Evolutionary conservation across 495 filamentous ascomycete species (phyloP), one percentile per base, ranked within the genome.

Genomic region (Pyrenopolyporus hunteri): DNA sequence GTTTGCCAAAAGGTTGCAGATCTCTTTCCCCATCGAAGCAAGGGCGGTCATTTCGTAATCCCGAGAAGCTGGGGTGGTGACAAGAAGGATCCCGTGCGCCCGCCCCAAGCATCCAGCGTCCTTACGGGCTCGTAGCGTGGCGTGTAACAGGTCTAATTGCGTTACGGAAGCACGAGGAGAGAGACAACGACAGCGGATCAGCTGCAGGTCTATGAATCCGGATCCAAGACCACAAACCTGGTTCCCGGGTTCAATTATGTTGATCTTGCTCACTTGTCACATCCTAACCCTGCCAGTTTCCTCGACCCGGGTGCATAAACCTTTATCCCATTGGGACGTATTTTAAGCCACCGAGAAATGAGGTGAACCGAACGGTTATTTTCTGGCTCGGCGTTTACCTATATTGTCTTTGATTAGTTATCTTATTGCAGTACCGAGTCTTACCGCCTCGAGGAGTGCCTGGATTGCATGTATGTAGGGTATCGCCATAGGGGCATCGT

Each of bases 171-270:
- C 56, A 65, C 62, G 40, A 59, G n/a, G 19, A 49, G 35, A 59
- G 56, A 65, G 62, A 59, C 62, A 65, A 59, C 62, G 62, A 65
- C 62, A 65, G 62, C 62, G 62, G 62, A 59, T 59, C 37, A 59
- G 50, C 62, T 65, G 56, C 62, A 65, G 55, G 62, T 65, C 46
- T 59, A 65, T 65, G 62, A 65, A 65, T 65, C 62, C 62, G 62
- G 62, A 65, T 65, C 62, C 62, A 65, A 51, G 56, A 33, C 37
- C 31, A 22, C 62, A 59, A 56, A 65, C 62, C 62, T 49, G 62
- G 55, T 56, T 51, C 49, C 56, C 56, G 62, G 62, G 55, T 59
- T 43, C 54, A 50, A 50, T 65, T 56, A 65, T 35, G 50, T 60
- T 65, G 62, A 60, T 65, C 62, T 33, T 51, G 7, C 39, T 65